phyloP scores from a whole-genome alignment of 257 asterid species.

The Nicotiana noctiflora region DNA sequence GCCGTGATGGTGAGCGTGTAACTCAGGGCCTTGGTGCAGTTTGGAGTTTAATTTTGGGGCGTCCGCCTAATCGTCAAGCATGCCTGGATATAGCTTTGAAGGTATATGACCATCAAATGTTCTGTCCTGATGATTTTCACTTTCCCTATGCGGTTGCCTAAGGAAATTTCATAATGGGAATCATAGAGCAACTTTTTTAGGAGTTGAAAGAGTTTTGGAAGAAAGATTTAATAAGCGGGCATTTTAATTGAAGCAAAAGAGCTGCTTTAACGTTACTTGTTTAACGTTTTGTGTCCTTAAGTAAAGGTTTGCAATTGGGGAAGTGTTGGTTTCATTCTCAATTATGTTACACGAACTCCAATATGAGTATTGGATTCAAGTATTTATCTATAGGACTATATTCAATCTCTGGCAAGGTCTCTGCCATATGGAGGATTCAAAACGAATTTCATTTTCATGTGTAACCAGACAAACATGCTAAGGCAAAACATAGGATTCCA shows the following conservation, averaged over 20 bases:
- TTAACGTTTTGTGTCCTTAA: not conserved
- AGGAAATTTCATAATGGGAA: not conserved
- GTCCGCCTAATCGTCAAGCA: constrained; percentile 79
- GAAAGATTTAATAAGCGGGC: not conserved
- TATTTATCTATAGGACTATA: not conserved
- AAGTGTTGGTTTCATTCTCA: not conserved
- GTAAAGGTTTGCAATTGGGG: not conserved
- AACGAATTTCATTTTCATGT: not conserved
- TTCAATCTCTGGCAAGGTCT: not conserved
- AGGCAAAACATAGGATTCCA: not conserved
- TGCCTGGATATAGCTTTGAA: constrained; percentile 88
- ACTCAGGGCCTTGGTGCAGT: constrained; percentile 97
- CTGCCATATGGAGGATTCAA: not conserved
- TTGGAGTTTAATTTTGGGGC: constrained; percentile 85
- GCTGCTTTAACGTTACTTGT: not conserved
- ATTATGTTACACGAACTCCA: not conserved
- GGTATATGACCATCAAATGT: constrained; percentile 36
- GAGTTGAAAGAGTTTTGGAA: not conserved
- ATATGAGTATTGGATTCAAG: not conserved
- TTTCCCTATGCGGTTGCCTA: not conserved
- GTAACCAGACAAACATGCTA: not conserved
- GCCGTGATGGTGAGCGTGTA: constrained; percentile 78
- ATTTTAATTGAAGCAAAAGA: not conserved
- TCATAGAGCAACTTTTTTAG: not conserved
- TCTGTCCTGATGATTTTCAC: constrained; percentile 5